These are phyloP conservation scores for Pleurotus citrinopileatus DNA, from an alignment of 768 basidiomycete species.

Conservation along the genomic window DNA sequence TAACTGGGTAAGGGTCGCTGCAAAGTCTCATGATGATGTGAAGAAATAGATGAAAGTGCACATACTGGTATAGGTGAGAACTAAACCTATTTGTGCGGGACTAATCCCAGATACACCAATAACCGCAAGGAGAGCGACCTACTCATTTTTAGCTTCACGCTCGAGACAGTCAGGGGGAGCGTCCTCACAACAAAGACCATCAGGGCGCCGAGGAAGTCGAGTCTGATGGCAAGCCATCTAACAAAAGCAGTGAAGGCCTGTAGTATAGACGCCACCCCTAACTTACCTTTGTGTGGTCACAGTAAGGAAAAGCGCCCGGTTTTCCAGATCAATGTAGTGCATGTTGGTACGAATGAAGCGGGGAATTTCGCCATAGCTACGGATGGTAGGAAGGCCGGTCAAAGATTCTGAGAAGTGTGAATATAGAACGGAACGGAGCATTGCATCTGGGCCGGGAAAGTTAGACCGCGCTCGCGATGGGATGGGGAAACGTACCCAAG, in stretches of 20 bases:
- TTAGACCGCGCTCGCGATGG: not conserved
- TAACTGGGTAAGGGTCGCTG: constrained; percentile 50
- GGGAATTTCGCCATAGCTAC: constrained; percentile 64
- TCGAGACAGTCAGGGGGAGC: not conserved
- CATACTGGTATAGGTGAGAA: constrained; percentile 63
- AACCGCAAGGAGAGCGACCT: constrained; percentile 69
- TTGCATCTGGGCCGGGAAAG: constrained; percentile 44
- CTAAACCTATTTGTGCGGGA: constrained; percentile 69
- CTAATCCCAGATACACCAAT: constrained; percentile 52
- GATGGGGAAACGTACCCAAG: constrained; percentile 24
- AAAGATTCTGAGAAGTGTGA: constrained; percentile 78
- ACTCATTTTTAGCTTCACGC: not conserved
- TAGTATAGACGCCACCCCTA: not conserved
- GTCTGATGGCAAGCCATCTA: constrained; percentile 69
- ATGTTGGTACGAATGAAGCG: constrained; percentile 67
- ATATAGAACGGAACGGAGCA: constrained; percentile 73
- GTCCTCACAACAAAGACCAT: constrained; percentile 49
- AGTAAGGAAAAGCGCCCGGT: constrained; percentile 65
- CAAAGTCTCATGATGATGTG: constrained; percentile 1
- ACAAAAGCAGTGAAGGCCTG: not conserved
- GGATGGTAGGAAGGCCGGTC: constrained; percentile 64
- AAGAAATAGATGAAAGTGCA: not conserved
- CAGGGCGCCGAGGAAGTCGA: constrained; percentile 66
- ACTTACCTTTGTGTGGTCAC: constrained; percentile 61
- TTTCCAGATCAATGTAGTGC: constrained; percentile 69